Base-by-base conservation (phyloP, 441 rosid species). In the Pelargonium myrrhifolium region DNA sequence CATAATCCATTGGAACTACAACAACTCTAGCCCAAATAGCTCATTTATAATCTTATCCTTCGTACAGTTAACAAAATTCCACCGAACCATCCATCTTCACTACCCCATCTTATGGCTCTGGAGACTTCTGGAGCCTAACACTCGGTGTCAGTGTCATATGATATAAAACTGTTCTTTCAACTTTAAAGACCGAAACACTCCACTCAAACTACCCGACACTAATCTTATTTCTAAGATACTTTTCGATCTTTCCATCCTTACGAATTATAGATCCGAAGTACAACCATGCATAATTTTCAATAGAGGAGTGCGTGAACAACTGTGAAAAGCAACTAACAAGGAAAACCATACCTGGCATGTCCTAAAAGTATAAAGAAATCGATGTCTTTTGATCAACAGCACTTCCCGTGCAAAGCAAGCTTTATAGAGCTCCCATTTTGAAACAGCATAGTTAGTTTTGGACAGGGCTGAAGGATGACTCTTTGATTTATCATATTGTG, bases 321-420 rank as follows among this genome's bases (percentile, higher is more conserved):
- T 15, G 17, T 7, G 22, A 6, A 12, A 43, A 31, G 56, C 68
- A 18, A 47, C 22, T 31, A 66, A 58, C 21, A 56, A 62, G 62
- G 71, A 21, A 61, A 77, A 71, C 14, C 24, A 64, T 72, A 93
- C 97, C 96, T 90, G 96, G 66, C 85, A 83, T 71, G 98, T 93
- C 81, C 91, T 83, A 66, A 87, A 90, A 61, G 76, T 81, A 74
- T 93, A 93, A 66, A 93, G 94, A 73, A 93, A 90, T 11, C 77
- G 64, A 76, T 93, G 94, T 70, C 98, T 79, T 22, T 62, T 78
- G 65, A 93, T 90, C 68, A 90, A 77, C 66, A 89, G 72, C 60
- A 87, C 21, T 72, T 93, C 98, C 73, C 97, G 76, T 51, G 73
- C 73, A 71, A 89, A 81, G 85, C 94, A 87, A 58, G 83, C 72